A percentile compares a stretch with the other conserved stretches of the same genome.
Evolutionary conservation across 768 basidiomycete genomes (phyloP).

Genomic region (Rhodotorula graminis): DNA sequence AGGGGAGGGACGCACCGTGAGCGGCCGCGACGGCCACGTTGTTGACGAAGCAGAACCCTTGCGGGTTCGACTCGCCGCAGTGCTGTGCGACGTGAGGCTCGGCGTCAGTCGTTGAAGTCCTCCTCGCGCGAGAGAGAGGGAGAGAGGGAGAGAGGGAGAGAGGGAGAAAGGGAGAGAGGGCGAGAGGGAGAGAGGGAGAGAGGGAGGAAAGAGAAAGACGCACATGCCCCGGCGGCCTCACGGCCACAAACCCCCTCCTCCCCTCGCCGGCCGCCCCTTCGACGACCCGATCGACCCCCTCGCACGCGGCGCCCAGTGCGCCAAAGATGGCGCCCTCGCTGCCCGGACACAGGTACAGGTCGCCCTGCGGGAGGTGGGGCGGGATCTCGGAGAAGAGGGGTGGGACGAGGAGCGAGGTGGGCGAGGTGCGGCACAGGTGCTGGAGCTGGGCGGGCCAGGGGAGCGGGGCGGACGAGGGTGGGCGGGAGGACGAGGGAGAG

Average conservation of each 20-base stretch:
- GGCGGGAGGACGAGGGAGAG: constrained; percentile 19
- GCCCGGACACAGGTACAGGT: constrained; percentile 75
- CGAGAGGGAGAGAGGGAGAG: not conserved
- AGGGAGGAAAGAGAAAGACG: not conserved
- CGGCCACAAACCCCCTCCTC: constrained; percentile 66
- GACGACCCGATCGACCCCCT: constrained; percentile 70
- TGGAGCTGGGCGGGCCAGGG: constrained; percentile 24
- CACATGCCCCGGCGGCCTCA: constrained; percentile 70
- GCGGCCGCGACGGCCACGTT: constrained; percentile 87
- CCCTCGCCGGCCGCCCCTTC: not conserved
- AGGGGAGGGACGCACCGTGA: constrained; percentile 58
- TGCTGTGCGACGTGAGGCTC: too few species aligned
- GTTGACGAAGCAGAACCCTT: constrained; percentile 92
- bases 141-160: too few species aligned
- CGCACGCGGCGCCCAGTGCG: constrained; percentile 74
- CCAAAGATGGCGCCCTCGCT: constrained; percentile 75
- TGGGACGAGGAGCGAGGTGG: constrained; percentile 51
- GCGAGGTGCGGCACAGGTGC: constrained; percentile 4
- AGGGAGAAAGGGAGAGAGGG: too few species aligned
- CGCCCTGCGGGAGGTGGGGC: constrained; percentile 63
- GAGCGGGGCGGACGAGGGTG: not conserved
- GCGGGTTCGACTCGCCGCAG: constrained; percentile 81
- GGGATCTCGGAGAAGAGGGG: constrained; percentile 67
- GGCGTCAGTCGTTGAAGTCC: too few species aligned
- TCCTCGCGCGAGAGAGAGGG: too few species aligned